Conservation (phyloP, 768 basidiomycete species). For the Podaxis sp. region DNA sequence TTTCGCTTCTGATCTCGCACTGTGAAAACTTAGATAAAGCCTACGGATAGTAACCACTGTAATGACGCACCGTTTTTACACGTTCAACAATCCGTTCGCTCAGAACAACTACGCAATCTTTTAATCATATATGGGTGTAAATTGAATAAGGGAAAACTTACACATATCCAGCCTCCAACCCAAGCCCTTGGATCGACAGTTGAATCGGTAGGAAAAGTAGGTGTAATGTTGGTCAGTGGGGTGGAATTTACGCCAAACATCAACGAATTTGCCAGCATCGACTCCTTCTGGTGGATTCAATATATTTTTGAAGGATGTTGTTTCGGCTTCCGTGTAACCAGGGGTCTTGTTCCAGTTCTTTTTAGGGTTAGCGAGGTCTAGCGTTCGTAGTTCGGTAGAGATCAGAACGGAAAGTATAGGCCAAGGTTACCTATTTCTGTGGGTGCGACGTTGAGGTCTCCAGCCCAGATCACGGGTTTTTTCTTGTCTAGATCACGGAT, state of each 20-base stretch:
- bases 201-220: slow-evolving; percentile 83
- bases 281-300: slow-evolving; percentile 48
- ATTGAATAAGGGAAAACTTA: slow-evolving; percentile 30
- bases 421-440: slow-evolving; percentile 56
- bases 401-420: background rate
- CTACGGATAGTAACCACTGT: background rate
- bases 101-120: slow-evolving; percentile 53
- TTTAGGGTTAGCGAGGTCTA: slow-evolving; percentile 69
- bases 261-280: slow-evolving; percentile 55
- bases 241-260: slow-evolving; percentile 76
- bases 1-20: slow-evolving; percentile 85
- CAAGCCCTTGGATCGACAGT: slow-evolving; percentile 74
- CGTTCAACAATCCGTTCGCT: slow-evolving; percentile 65
- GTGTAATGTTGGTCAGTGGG: slow-evolving; percentile 74
- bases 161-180: slow-evolving; percentile 91
- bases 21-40: slow-evolving; percentile 15
- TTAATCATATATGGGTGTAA: background rate
- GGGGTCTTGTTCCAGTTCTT: slow-evolving; percentile 86
- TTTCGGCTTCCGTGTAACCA: slow-evolving; percentile 83
- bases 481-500: slow-evolving; percentile 68
- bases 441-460: slow-evolving; percentile 86
- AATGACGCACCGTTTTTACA: slow-evolving; percentile 51
- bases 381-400: background rate
- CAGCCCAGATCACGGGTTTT: slow-evolving; percentile 87
- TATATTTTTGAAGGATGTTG: slow-evolving; percentile 68